Percentiles rank a stretch among this genome's conserved stretches.
These are phyloP conservation scores for Apiotrichum gracile DNA, from an alignment of 1,284 basidiomycete species.

Conservation along the genomic window DNA sequence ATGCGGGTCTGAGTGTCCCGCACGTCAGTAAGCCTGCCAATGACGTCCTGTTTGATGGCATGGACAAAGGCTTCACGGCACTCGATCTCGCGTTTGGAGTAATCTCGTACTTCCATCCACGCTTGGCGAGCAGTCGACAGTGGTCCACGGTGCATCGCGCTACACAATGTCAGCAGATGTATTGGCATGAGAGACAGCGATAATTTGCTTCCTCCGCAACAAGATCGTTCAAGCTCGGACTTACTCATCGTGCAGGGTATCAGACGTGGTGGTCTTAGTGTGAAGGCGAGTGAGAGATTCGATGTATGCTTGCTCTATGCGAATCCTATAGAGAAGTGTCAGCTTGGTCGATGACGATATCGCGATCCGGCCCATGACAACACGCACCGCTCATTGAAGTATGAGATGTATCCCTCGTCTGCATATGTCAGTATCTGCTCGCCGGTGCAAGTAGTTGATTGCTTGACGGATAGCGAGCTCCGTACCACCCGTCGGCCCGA, in stretches of 20 bases:
- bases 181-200: no score
- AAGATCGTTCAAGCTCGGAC: conserved; percentile 5
- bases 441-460: background rate
- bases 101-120: conserved; percentile 78
- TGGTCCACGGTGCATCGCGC: conserved; percentile 53
- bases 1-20: conserved; percentile 83
- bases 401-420: conserved; percentile 67
- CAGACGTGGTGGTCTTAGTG: conserved; percentile 61
- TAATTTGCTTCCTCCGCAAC: no score
- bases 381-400: conserved; percentile 76
- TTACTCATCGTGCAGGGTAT: conserved; percentile 49
- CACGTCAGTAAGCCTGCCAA: conserved; percentile 56
- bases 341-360: conserved; percentile 9
- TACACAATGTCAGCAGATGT: background rate
- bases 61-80: conserved; percentile 67
- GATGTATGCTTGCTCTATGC: conserved; percentile 74
- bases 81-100: conserved; percentile 76
- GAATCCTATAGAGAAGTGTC: conserved; percentile 58
- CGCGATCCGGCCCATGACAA: conserved; percentile 1
- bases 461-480: no score
- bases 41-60: conserved; percentile 64
- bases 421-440: background rate
- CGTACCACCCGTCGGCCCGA: no score
- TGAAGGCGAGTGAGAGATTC: conserved; percentile 65
- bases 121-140: conserved; percentile 59